phyloP scores from a whole-genome alignment of 805 yeast species.

The Saccharomyces kudriavzevii region DNA sequence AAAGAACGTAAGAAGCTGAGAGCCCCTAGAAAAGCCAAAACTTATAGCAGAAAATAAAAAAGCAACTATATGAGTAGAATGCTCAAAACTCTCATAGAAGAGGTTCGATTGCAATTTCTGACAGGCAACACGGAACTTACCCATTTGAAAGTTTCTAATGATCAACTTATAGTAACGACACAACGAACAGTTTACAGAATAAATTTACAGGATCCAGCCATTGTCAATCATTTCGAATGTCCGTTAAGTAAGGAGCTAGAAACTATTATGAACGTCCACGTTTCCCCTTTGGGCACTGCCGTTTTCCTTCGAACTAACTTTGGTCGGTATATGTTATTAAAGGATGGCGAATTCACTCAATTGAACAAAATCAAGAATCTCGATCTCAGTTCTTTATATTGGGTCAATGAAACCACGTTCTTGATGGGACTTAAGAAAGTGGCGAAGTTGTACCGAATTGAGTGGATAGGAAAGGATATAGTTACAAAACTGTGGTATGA shows the following conservation, averaged over 20 bases:
- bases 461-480: background rate
- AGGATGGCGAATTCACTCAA: background rate
- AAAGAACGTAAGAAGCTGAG: background rate
- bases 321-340: background rate
- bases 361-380: background rate
- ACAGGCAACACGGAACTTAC: background rate
- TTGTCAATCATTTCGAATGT: background rate
- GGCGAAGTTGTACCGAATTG: slow-evolving; percentile 7
- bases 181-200: background rate
- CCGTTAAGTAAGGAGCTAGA: background rate
- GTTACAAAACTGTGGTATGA: background rate
- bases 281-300: background rate
- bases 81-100: background rate
- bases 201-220: background rate
- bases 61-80: background rate
- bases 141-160: background rate
- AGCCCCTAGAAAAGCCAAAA: background rate
- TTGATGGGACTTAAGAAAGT: slow-evolving; percentile 7
- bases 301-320: background rate
- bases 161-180: background rate
- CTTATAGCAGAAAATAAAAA: background rate
- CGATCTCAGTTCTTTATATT: background rate
- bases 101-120: background rate
- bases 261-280: background rate
- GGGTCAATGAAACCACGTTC: background rate